Conservation (phyloP, 176 grass and related monocot genomes). For the Eremochloa ophiuroides region DNA sequence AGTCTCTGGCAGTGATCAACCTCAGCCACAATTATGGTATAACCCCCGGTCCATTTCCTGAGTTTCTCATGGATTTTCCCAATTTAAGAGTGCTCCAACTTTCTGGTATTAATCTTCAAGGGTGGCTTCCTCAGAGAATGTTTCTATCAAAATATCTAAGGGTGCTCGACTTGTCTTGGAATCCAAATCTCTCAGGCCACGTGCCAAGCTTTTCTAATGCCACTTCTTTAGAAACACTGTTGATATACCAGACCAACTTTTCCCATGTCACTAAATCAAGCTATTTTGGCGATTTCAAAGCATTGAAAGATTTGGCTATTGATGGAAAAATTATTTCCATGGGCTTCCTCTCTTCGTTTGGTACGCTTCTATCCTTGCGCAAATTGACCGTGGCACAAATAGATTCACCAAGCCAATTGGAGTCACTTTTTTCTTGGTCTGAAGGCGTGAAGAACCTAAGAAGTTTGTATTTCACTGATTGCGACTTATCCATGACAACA, state of each 20-base stretch:
- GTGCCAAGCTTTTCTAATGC: background rate
- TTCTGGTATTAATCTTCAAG: slow-evolving; percentile 5
- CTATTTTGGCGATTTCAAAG: background rate
- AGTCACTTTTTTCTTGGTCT: background rate
- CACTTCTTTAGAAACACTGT: background rate
- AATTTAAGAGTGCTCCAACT: slow-evolving; percentile 19
- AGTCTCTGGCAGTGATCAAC: background rate
- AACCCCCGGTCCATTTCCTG: background rate
- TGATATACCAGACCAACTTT: background rate
- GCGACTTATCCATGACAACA: background rate
- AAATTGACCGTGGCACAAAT: background rate
- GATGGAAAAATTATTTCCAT: background rate
- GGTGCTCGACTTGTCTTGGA: slow-evolving; percentile 26
- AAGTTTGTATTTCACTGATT: background rate
- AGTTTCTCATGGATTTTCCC: slow-evolving; percentile 9
- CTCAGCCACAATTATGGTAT: background rate
- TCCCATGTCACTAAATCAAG: background rate
- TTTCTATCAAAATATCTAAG: slow-evolving; percentile 21
- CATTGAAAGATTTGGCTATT: background rate
- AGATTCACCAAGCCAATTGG: background rate
- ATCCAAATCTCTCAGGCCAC: slow-evolving; percentile 9
- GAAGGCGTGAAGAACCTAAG: background rate
- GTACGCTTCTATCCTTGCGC: background rate
- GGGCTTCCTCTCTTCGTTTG: background rate
- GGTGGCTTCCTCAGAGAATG: background rate